These are phyloP conservation scores for Naganishia vishniacii DNA, from an alignment of 768 basidiomycete species.

Conservation along the genomic window DNA sequence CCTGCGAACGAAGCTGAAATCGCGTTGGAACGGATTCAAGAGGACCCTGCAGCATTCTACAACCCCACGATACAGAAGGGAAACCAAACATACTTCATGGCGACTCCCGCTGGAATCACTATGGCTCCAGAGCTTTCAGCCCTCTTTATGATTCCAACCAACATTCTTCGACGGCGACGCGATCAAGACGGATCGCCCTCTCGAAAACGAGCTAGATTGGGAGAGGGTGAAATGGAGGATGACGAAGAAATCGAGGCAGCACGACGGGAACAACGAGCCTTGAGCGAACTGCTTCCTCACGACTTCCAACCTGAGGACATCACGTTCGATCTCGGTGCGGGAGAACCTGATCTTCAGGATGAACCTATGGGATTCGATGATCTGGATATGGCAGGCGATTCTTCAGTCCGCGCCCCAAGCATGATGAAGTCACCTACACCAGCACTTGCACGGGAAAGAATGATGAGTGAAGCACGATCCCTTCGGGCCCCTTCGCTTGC, in stretches of 20 bases:
- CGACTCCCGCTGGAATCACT: slow-evolving; percentile 61
- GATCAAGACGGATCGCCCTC: neutral
- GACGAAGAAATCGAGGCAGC: slow-evolving; percentile 63
- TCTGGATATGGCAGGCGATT: slow-evolving; percentile 26
- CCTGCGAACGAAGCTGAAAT: slow-evolving; percentile 78
- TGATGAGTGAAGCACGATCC: slow-evolving; percentile 8
- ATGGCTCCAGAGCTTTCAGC: slow-evolving; percentile 72
- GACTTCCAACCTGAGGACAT: slow-evolving; percentile 50
- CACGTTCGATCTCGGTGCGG: slow-evolving; percentile 51
- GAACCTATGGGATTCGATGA: slow-evolving; percentile 26
- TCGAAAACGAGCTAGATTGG: slow-evolving; percentile 53
- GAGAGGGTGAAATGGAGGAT: slow-evolving; percentile 55
- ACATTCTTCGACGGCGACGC: slow-evolving; percentile 54
- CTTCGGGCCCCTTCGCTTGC: slow-evolving; percentile 17
- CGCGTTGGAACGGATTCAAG: slow-evolving; percentile 76
- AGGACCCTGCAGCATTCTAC: slow-evolving; percentile 78
- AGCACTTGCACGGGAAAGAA: slow-evolving; percentile 15
- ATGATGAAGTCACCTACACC: neutral
- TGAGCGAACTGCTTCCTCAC: slow-evolving; percentile 55
- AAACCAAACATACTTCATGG: slow-evolving; percentile 59
- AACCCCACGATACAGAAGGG: slow-evolving; percentile 76
- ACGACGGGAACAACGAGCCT: slow-evolving; percentile 61
- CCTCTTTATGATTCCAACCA: slow-evolving; percentile 74
- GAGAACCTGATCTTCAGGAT: neutral
- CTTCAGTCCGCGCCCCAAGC: slow-evolving; percentile 23